Evolutionary conservation across 768 basidiomycete genomes (phyloP), one percentile per base, ranked within the genome.

Genomic region (Lactifluus echinatus): DNA sequence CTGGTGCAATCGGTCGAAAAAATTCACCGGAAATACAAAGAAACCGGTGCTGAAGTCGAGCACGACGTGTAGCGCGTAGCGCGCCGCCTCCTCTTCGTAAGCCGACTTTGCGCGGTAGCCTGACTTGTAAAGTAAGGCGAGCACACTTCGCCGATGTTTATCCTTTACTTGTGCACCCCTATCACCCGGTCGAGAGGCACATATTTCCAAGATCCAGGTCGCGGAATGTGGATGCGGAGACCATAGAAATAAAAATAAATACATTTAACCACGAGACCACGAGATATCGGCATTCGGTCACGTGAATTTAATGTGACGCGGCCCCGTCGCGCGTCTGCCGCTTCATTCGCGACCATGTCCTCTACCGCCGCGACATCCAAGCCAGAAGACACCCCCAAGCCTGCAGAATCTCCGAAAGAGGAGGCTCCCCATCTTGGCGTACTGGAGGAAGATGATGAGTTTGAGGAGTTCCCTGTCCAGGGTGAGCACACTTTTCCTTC

Each of bases 361-460:
- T 55, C 66, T 23, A 53, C 66, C 12, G 57, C 69, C n/a, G 64
- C 68, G 15, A 65, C 66, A n/a, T 67, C 68, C 31, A 66, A 69
- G 36, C 45, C 61, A 15, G 55, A 64, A 4, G 67, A 68, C 10
- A 50, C 48, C 44, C 51, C 65, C 1, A 66, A 66, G 19, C 55
- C 62, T 6, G 57, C 52, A 2, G 67, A 68, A 37, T 46, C 66
- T 28, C 52, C 61, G 17, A 68, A 70, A 55, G 64, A 55, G 28
- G 57, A 31, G 2, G 26, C 24, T 46, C 81, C 82, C 4, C 83
- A 87, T 66, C 79, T 95, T 0, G 90, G 93, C 40, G 85, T 93
- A n/a, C 74, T 97, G 7, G 93, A 97, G 67, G 93, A 97, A 69
- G 93, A 97, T 69, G 93, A 97, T 69, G 93, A 97, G 74, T 97